Evolutionary conservation across 495 filamentous ascomycete genomes (phyloP), one percentile per base, ranked within the genome.

Genomic region (Tuber indicum): DNA sequence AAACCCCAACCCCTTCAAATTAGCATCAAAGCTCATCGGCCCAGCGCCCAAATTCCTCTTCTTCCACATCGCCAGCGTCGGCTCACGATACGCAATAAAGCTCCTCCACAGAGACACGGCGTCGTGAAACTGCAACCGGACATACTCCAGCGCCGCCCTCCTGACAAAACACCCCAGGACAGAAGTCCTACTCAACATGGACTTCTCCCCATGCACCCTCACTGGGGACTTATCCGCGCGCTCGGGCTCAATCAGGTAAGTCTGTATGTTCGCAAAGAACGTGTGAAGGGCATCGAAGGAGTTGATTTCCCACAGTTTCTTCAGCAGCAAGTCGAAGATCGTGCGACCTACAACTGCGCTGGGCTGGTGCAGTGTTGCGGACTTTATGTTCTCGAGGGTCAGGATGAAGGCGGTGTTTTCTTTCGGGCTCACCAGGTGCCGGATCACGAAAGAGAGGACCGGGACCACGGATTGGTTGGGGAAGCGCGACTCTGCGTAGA

Each of bases 81-180:
- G 90, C 77, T 92, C 87, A 69, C 94, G 89, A 84, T 95, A 98
- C 72, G 86, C 88, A 72, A 92, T 87, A 85, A 98, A 94, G 0
- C 86, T 87, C 52, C 88, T 89, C 96, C 96, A 98, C 49, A 99
- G 84, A 45, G 87, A 89, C 39, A 92, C 86, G 0, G 88, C 87
- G 79, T 95, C 91, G 79, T 92, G 87, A 78, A 98, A 97, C 71
- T 92, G 91, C 36, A 98, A 84, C 71, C 91, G 86, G 5, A 89
- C 89, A 84, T 93, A 97, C 84, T 99, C 95, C 36, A 97, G 85
- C 75, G 89, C 88, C 12, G 91, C 87, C 79, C 91, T 88, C 74
- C 94, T 87, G 6, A 98, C 89, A 82, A 97, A 98, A n/a, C 87
- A 87, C 21, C 96, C 96, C 42, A 98, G 86, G 0, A 94, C 93